Percentiles rank a stretch among this genome's conserved stretches.
These are phyloP conservation scores for Paramecium caudatum DNA, from an alignment of 73 alveolate genomes.

Conservation along the genomic window DNA sequence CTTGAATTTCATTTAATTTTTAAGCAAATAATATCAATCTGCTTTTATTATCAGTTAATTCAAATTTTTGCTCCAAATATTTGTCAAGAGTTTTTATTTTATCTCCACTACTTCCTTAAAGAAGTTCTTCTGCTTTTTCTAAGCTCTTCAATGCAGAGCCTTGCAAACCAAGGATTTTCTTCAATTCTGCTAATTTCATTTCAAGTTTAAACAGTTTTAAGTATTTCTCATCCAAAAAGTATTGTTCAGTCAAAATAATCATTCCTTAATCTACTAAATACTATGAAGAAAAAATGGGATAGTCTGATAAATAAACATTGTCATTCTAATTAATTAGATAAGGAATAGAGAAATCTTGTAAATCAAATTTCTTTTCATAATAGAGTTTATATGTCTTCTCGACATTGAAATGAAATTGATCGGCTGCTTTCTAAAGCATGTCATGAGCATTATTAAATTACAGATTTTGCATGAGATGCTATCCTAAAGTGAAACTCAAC, in stretches of 20 bases:
- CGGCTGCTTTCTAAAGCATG: slow-evolving; percentile 56
- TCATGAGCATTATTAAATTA: slow-evolving; percentile 62
- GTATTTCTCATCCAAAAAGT: slow-evolving; percentile 32
- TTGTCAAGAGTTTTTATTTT: background rate
- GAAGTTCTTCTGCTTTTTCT: slow-evolving; percentile 36
- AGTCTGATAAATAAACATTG: slow-evolving; percentile 23
- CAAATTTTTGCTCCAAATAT: background rate
- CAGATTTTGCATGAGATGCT: slow-evolving; percentile 28
- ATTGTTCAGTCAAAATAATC: slow-evolving; percentile 55
- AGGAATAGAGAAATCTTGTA: slow-evolving; percentile 40
- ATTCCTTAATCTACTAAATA: slow-evolving; percentile 13
- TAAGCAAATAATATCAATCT: slow-evolving; percentile 10
- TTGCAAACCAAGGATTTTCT: slow-evolving; percentile 38
- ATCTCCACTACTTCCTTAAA: background rate
- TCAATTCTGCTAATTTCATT: slow-evolving; percentile 61
- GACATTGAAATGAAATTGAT: slow-evolving; percentile 40
- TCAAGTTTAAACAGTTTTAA: slow-evolving; percentile 39
- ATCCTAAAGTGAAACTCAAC: slow-evolving; percentile 51
- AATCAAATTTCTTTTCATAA: slow-evolving; percentile 57
- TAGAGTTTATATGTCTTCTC: slow-evolving; percentile 43
- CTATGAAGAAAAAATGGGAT: slow-evolving; percentile 24
- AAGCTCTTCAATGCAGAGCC: slow-evolving; percentile 65
- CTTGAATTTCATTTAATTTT: background rate
- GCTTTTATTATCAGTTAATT: background rate
- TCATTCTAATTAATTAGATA: slow-evolving; percentile 58